Evolutionary conservation across 176 grass and related monocot species (phyloP), one percentile per base, ranked within the genome.

Genomic region (Canna indica): DNA sequence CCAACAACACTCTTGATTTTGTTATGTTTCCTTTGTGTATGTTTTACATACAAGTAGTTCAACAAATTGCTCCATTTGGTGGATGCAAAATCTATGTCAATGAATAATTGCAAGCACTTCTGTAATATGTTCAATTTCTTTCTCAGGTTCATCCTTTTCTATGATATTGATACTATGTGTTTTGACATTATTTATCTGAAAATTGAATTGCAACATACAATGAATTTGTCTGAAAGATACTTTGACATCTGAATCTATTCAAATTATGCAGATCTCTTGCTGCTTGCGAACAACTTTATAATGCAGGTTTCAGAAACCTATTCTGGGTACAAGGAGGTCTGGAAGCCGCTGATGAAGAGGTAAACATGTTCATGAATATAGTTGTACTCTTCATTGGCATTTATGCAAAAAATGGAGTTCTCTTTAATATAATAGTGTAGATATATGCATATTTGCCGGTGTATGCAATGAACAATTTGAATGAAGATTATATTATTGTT

Each of bases 271-370:
- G 94, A 84, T 97, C 94, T 62, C 80, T 93, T 31, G 94, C 94
- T 18, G 94, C 94, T 69, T 90, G 89, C 22, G 94, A 97, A 65
- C 82, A 87, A 71, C 86, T 97, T 78, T 97, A 87, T 41, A 83
- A 70, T 45, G 84, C 86, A 81, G 94, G 94, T 38, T 97, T 85
- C 68, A 73, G 83, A 84, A 97, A 80, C 81, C 81, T 97, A 61
- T 97, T 97, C 73, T 92, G 88, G 89, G 86, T 92, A 65, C 88
- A 97, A 97, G 88, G 93, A 87, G 93, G 94, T 63, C 30, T 92
- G 14, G 94, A 97, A 72, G 94, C 89, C 61, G 82, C 94, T 75
- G 86, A 92, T 81, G 94, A 97, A 70, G 94, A 97, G 88, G 93
- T 97, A 87, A n/a, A 28, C 24, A 29, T 45, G 60, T 64, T 31